Evolutionary conservation across 495 filamentous ascomycete species (phyloP).

Genomic region (Staphylotrichum longicolle): DNA sequence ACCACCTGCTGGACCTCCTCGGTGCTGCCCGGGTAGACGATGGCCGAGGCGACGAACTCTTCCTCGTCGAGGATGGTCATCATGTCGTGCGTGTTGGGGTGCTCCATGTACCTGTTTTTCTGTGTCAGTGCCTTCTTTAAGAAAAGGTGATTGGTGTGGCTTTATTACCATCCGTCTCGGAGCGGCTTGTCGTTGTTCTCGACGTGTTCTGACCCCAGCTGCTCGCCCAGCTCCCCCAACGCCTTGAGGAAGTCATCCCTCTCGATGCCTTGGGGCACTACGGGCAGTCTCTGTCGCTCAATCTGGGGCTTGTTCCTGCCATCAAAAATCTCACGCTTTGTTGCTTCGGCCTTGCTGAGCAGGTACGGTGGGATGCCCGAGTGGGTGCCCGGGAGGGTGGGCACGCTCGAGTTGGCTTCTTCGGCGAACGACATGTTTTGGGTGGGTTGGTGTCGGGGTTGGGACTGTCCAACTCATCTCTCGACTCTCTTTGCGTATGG

Average conservation of each 20-base stretch:
- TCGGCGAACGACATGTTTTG: conserved; percentile 32
- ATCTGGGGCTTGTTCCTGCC: conserved; percentile 36
- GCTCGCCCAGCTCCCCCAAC: conserved; percentile 37
- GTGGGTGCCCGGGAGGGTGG: conserved; percentile 41
- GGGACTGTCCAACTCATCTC: no score
- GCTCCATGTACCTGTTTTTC: conserved; percentile 39
- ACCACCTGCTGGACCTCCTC: conserved; percentile 51
- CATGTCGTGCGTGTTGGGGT: conserved; percentile 54
- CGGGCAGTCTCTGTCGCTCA: conserved; percentile 34
- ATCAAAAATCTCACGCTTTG: conserved; percentile 27
- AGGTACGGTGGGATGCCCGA: conserved; percentile 45
- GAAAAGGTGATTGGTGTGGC: no score
- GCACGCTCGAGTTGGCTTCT: conserved; percentile 38
- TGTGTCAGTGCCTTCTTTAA: no score
- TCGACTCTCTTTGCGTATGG: no score
- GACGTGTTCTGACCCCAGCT: conserved; percentile 43
- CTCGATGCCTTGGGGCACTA: conserved; percentile 42
- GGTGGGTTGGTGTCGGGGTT: no score
- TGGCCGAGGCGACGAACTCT: conserved; percentile 51
- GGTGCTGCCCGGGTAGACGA: conserved; percentile 47
- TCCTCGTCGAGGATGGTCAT: conserved; percentile 53
- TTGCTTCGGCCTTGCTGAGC: conserved; percentile 37
- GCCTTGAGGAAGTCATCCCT: conserved; percentile 41
- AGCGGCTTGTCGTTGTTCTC: conserved; percentile 49
- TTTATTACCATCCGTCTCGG: conserved; percentile 38